phyloP scores from a whole-genome alignment of 225 moss, liverwort and hornwort genomes.

The Climacium dendroides region DNA sequence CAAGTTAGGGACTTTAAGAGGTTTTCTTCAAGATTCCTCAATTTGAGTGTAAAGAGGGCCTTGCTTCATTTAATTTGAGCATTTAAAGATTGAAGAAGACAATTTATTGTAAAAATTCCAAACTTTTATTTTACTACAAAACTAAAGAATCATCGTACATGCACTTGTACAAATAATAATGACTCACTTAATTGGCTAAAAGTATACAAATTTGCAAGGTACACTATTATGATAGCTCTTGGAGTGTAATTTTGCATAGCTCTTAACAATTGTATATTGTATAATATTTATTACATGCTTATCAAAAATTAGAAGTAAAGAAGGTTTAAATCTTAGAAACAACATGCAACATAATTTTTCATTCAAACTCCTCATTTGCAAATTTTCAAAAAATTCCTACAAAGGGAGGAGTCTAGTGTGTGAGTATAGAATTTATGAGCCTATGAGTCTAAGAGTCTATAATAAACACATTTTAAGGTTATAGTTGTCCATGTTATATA shows the following conservation, averaged over 20 bases:
- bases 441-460: too few species aligned
- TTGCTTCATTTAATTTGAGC: background rate
- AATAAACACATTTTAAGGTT: too few species aligned
- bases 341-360: background rate
- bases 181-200: rapidly evolving
- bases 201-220: background rate
- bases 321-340: background rate
- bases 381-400: background rate
- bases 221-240: background rate
- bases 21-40: rapidly evolving
- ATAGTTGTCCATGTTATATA: too few species aligned
- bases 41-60: background rate
- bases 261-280: background rate
- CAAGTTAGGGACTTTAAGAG: rapidly evolving
- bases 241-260: background rate
- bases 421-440: too few species aligned
- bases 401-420: too few species aligned
- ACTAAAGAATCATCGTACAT: rapidly evolving
- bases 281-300: background rate
- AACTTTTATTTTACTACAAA: background rate
- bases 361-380: rapidly evolving
- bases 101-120: rapidly evolving
- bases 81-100: background rate
- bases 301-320: background rate
- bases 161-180: rapidly evolving